Evolutionary conservation across 495 filamentous ascomycete species (phyloP).

Genomic region (Haplographium delicatum): DNA sequence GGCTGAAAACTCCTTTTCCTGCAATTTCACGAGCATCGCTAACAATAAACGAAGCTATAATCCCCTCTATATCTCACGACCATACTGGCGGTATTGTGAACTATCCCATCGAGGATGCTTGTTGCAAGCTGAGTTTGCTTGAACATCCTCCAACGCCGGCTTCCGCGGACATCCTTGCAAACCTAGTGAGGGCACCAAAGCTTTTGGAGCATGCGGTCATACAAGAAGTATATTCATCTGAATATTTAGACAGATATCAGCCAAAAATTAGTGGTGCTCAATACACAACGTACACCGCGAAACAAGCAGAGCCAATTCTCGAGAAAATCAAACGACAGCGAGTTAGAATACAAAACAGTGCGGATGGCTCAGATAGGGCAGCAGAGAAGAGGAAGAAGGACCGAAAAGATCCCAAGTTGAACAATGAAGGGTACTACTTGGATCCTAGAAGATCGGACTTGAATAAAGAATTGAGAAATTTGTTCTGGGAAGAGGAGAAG

Average conservation of each 20-base stretch:
- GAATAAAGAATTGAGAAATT: too few species aligned
- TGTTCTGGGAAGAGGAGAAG: too few species aligned
- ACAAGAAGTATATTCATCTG: neutral
- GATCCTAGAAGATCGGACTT: too few species aligned
- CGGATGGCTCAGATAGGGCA: too few species aligned
- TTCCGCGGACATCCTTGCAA: neutral
- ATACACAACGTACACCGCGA: conserved; percentile 10
- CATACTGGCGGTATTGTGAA: neutral
- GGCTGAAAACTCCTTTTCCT: neutral
- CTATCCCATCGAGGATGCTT: neutral
- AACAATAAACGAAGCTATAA: neutral
- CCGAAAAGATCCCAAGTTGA: too few species aligned
- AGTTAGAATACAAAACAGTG: conserved; percentile 3
- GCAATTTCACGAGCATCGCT: neutral
- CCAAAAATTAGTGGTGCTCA: neutral
- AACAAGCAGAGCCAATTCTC: conserved; percentile 10
- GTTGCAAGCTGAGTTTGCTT: neutral
- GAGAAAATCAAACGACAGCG: conserved; percentile 17
- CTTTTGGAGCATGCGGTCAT: neutral
- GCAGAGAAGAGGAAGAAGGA: too few species aligned
- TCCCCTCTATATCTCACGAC: neutral
- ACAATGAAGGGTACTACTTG: too few species aligned
- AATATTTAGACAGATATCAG: conserved; percentile 16
- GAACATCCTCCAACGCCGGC: neutral
- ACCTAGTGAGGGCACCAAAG: neutral